phyloP scores from a whole-genome alignment of 163 green algal species.

The Scenedesmus sp. region DNA sequence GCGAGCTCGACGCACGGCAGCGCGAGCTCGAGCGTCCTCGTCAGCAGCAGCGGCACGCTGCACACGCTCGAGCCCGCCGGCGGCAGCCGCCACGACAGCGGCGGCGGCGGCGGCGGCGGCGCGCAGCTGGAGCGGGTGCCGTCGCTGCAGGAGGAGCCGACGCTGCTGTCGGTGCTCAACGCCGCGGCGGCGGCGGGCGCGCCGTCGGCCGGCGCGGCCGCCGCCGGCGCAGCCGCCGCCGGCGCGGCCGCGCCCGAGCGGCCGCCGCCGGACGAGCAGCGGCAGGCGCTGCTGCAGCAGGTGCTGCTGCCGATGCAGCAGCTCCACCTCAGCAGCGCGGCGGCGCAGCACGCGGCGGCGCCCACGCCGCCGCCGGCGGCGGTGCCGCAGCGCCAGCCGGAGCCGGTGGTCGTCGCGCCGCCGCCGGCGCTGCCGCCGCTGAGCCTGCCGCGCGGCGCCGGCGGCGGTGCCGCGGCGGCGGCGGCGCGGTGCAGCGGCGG shows the following conservation, averaged over 20 bases:
- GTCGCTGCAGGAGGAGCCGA: slow-evolving; percentile 20
- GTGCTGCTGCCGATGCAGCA: slow-evolving; percentile 4
- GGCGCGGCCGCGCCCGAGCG: slow-evolving; percentile 12
- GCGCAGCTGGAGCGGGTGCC: no score
- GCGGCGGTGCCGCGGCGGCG: background rate
- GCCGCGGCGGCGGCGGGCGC: slow-evolving; percentile 3
- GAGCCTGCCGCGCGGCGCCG: background rate
- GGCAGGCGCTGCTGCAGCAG: background rate
- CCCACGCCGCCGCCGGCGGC: background rate
- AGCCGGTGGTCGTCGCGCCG: background rate
- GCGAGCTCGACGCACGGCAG: background rate
- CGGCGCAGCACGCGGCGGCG: background rate
- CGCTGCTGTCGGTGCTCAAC: slow-evolving; percentile 11
- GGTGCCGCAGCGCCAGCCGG: background rate
- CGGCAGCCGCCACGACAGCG: background rate
- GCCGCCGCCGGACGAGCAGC: background rate
- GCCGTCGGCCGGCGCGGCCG: background rate
- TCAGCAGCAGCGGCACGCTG: background rate
- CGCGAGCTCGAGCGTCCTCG: background rate
- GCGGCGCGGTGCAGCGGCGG: no score
- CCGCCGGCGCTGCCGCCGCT: background rate
- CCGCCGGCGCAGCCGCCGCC: background rate
- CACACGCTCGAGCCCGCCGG: background rate
- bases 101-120: no score
- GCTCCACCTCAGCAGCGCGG: background rate